Base-by-base conservation (phyloP, 495 filamentous ascomycete genomes). In the Aspergillus campestris region DNA sequence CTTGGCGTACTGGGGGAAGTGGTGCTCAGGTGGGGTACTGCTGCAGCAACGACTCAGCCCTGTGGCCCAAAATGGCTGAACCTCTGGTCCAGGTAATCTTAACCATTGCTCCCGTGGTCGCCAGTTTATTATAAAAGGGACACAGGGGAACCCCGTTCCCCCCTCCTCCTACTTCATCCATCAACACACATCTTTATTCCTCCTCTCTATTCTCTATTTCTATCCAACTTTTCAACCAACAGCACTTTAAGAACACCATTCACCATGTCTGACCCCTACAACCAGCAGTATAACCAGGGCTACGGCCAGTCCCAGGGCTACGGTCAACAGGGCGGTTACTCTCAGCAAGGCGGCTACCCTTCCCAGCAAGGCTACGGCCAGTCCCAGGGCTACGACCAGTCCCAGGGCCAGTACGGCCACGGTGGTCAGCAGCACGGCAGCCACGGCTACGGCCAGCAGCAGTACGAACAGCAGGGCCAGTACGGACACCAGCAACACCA, bases 261-360 rank as follows among this genome's bases (percentile, higher is more conserved):
- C 44, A 60, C 40, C 40, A 72, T 72, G 69, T 72, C 69, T 48
- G 69, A 64, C 40, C 49, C 48, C 32, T 63, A 71, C 63, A 55
- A 65, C 39, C 57, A 69, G n/a, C 59, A 69, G 58, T 62, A 66
- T 58, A 61, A 58, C 38, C 38, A 43, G 13, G 38, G 38, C 39
- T 53, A 56, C 46, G 44, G 40, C 45, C 51, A 53, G 9, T 38
- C 39, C 29, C 48, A 69, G 38, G 48, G 53, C 49, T 59, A 65
- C 53, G 47, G 48, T 48, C 55, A 67, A 43, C 55, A 64, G 51
- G 53, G 56, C 34, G 56, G 56, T 31, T 59, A 64, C 51, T 44
- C 42, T 15, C 50, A 42, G 28, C 52, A 55, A 46, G 48, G 42
- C 8, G 54, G 56, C 48, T 53, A 61, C 36, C 44, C 52, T 15